phyloP scores from a whole-genome alignment of 495 filamentous ascomycete species.

The Xeromyces bisporus region DNA sequence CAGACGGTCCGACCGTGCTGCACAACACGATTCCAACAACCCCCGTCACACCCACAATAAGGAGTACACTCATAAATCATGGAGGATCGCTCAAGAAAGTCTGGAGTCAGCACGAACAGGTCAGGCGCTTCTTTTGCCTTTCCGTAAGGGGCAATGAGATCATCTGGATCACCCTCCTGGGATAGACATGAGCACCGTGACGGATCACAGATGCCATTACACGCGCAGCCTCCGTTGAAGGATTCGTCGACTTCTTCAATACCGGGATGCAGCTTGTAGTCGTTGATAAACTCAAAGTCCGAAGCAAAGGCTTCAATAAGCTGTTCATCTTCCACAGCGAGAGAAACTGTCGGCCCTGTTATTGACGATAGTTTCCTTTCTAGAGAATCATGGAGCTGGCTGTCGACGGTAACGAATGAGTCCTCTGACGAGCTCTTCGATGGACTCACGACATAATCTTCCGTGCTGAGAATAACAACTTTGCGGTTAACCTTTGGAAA shows the following conservation, averaged over 20 bases:
- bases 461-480: too few species aligned
- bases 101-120: slow-evolving; percentile 9
- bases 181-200: slow-evolving; percentile 19
- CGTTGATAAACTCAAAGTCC: slow-evolving; percentile 29
- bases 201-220: slow-evolving; percentile 16
- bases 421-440: neutral
- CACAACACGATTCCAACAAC: slow-evolving; percentile 68
- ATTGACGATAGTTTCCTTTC: slow-evolving; percentile 12
- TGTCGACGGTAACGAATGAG: too few species aligned
- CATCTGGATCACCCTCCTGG: slow-evolving; percentile 20
- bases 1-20: slow-evolving; percentile 57
- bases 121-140: slow-evolving; percentile 3
- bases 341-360: slow-evolving; percentile 13
- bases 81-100: slow-evolving; percentile 16
- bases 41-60: slow-evolving; percentile 43
- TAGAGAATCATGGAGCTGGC: slow-evolving; percentile 6
- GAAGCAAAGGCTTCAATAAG: slow-evolving; percentile 11
- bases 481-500: too few species aligned
- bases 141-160: slow-evolving; percentile 22
- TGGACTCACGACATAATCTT: too few species aligned
- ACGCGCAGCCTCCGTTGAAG: slow-evolving; percentile 27
- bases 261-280: slow-evolving; percentile 21
- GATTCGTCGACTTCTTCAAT: slow-evolving; percentile 16
- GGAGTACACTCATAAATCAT: slow-evolving; percentile 73
- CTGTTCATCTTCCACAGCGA: slow-evolving; percentile 9